Base-by-base conservation (phyloP, 1,139 yeast species). In the Yamadazyma sp. region DNA sequence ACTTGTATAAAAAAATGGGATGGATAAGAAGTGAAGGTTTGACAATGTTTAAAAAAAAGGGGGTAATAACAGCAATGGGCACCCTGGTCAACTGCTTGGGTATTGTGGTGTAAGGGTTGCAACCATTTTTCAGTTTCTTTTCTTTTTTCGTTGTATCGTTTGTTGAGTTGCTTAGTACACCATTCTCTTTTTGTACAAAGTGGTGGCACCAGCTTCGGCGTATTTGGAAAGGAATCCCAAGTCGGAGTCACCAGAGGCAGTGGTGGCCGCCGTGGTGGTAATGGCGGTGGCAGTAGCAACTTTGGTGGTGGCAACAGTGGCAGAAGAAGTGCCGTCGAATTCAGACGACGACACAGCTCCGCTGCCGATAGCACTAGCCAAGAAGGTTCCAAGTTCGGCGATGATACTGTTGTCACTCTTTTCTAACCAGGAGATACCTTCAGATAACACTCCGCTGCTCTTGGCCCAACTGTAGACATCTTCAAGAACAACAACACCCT, bases 401-500 rank as follows among this genome's bases (percentile, higher is more conserved):
- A 46, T 40, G 29, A 46, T 48, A 9, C 30, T 44, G 41, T 67
- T 65, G 45, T 69, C 68, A 54, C 63, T 55, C 36, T 47, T 47
- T 31, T 50, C 46, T 42, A 71, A 51, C 59, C 61, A 69, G 31
- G 45, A 38, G 40, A 70, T 52, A 44, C 62, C 66, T 16, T 55
- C 39, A 46, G 50, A 53, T 53, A 72, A 64, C 34, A 70, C 42
- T 44, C 77, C 77, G 18, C 64, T 56, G 16, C 50, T 39, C 55
- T 69, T 66, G 45, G 75, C 68, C 73, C 73, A 71, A 34, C 35
- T 31, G 58, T 56, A 67, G 34, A 68, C 45, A 39, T 69, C 73
- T 54, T 62, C 64, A 40, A 54, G 66, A 38, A 63, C 42, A 39
- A 64, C 66, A 44, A 61, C 43, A 46, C 74, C 75, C 38, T 58